phyloP scores from a whole-genome alignment of 805 yeast genomes.

The Priceomyces carsonii region DNA sequence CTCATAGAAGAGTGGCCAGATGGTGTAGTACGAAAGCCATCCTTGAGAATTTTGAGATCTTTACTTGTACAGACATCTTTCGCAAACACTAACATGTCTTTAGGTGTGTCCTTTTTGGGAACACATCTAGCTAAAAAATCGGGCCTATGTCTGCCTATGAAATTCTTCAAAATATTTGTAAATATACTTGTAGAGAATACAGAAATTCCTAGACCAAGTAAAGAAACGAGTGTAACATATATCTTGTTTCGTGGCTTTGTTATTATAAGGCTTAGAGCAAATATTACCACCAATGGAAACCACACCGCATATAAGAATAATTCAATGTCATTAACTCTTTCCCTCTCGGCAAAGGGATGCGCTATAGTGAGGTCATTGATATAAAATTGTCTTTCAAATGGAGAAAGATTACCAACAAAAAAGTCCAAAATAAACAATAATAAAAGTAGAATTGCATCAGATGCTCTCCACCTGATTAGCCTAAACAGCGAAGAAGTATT shows the following conservation, averaged over 20 bases:
- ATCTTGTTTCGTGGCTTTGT: slow-evolving; percentile 54
- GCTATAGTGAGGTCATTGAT: slow-evolving; percentile 74
- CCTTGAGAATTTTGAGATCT: slow-evolving; percentile 46
- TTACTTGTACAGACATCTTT: slow-evolving; percentile 65
- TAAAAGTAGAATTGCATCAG: slow-evolving; percentile 23
- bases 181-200: slow-evolving; percentile 59
- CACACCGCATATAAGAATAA: slow-evolving; percentile 56
- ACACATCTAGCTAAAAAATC: slow-evolving; percentile 86
- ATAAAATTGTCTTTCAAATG: slow-evolving; percentile 78
- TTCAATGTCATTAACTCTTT: slow-evolving; percentile 62
- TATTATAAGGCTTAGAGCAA: slow-evolving; percentile 34
- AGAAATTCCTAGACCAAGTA: slow-evolving; percentile 65
- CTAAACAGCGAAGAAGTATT: slow-evolving; percentile 10
- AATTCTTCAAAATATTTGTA: slow-evolving; percentile 75
- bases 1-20: slow-evolving; percentile 78
- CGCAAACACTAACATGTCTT: slow-evolving; percentile 54
- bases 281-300: slow-evolving; percentile 48
- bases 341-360: slow-evolving; percentile 78
- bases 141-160: slow-evolving; percentile 90
- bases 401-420: slow-evolving; percentile 34
- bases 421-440: slow-evolving; percentile 23
- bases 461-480: slow-evolving; percentile 27
- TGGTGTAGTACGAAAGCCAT: slow-evolving; percentile 82
- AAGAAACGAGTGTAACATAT: slow-evolving; percentile 62
- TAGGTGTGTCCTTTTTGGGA: slow-evolving; percentile 62